Conservation (phyloP, 805 yeast species). For the Zygotorulaspora florentina region DNA sequence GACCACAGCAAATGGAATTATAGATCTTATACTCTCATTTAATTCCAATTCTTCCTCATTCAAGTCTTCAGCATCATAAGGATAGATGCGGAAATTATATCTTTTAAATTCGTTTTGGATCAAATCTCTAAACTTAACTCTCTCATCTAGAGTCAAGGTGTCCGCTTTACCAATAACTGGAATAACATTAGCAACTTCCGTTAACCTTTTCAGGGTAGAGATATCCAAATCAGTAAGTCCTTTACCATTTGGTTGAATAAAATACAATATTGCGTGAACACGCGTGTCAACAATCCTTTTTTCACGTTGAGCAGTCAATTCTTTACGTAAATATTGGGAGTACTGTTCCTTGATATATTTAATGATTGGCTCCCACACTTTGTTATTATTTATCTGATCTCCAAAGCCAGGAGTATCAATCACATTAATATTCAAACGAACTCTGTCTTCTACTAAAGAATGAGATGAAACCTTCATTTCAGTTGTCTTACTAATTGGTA, state of each 20-base stretch:
- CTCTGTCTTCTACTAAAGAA: constrained; percentile 77
- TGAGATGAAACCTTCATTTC: constrained; percentile 75
- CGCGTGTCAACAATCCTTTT: constrained; percentile 77
- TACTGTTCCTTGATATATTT: constrained; percentile 95
- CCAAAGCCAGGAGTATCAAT: constrained; percentile 99
- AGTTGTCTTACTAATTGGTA: constrained; percentile 79
- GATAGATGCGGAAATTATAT: constrained; percentile 76
- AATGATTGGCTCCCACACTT: constrained; percentile 94
- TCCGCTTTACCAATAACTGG: constrained; percentile 96
- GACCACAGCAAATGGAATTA: constrained; percentile 90
- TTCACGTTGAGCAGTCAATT: constrained; percentile 91
- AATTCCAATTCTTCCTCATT: constrained; percentile 69
- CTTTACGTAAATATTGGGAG: constrained; percentile 84
- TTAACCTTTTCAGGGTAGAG: constrained; percentile 72
- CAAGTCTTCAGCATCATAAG: constrained; percentile 61
- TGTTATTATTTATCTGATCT: constrained; percentile 90
- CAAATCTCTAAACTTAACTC: constrained; percentile 68
- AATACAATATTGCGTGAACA: constrained; percentile 89
- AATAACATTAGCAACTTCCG: constrained; percentile 88
- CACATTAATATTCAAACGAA: constrained; percentile 76
- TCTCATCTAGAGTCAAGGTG: constrained; percentile 80
- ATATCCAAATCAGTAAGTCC: constrained; percentile 84
- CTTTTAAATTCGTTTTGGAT: constrained; percentile 72
- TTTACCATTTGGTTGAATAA: constrained; percentile 81
- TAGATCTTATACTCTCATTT: constrained; percentile 66